Conservation (phyloP, 2,329 filamentous ascomycete genomes). For the Metarhizium brunneum region DNA sequence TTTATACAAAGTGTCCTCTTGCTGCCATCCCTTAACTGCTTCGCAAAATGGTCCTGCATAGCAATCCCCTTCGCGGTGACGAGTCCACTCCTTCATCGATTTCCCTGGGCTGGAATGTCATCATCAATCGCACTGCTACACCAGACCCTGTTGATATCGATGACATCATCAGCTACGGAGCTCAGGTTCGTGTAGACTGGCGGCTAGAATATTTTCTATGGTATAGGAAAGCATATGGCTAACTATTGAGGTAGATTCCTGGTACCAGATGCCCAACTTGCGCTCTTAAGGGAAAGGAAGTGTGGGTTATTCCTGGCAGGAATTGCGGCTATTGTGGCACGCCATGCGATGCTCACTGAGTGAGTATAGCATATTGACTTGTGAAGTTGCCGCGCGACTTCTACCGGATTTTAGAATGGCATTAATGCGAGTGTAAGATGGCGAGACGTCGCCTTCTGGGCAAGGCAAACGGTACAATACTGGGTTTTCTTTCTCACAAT, state of each 20-base stretch:
- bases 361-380: not conserved
- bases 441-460: not conserved
- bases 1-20: not conserved
- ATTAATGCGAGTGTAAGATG: not conserved
- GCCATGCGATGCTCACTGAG: slow-evolving; percentile 20
- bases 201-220: not conserved
- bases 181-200: slow-evolving; percentile 4
- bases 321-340: slow-evolving; percentile 42
- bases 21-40: too few species aligned
- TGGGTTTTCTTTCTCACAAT: not conserved
- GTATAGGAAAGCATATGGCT: not conserved
- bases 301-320: slow-evolving; percentile 47
- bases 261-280: slow-evolving; percentile 45
- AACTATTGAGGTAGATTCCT: slow-evolving; percentile 25
- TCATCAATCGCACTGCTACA: not conserved
- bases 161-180: slow-evolving; percentile 6
- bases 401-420: not conserved
- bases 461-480: not conserved
- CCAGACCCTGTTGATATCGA: not conserved
- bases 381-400: not conserved
- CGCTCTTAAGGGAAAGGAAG: slow-evolving; percentile 37
- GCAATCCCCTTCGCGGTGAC: not conserved
- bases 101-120: not conserved
- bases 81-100: not conserved
- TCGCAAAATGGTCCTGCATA: not conserved